These are phyloP conservation scores for Vaccinium myrtillus DNA, from an alignment of 148 eudicot species.

Conservation along the genomic window DNA sequence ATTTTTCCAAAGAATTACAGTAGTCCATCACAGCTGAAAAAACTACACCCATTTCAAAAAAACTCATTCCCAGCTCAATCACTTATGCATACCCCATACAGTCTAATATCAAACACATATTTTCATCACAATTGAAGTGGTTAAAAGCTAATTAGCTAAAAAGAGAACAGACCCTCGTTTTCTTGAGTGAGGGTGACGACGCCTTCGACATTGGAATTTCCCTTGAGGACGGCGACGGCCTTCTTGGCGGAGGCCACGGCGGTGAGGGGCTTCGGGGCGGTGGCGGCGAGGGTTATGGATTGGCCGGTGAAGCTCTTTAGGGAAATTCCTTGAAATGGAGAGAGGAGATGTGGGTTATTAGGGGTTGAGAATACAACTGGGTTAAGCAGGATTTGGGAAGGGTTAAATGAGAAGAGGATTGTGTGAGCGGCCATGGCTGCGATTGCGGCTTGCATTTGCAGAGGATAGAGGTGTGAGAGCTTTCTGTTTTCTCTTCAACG, in stretches of 20 bases:
- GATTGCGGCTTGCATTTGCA: conserved; percentile 32
- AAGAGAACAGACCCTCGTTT: conserved; percentile 41
- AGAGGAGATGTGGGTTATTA: conserved; percentile 21
- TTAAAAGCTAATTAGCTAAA: not conserved
- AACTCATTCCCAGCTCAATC: conserved; percentile 8
- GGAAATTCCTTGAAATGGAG: conserved; percentile 54
- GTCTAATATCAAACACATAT: not conserved
- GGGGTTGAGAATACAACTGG: conserved; percentile 23
- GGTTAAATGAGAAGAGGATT: conserved; percentile 29
- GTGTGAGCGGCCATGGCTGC: conserved; percentile 65
- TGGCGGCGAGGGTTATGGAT: conserved; percentile 31
- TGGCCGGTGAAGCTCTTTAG: conserved; percentile 40
- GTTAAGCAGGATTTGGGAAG: conserved; percentile 25
- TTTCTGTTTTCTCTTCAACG: not conserved
- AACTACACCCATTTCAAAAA: not conserved
- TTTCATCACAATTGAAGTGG: conserved; percentile 3
- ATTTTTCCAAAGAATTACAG: not conserved
- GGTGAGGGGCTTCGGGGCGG: conserved; percentile 50
- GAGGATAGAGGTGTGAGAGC: not conserved
- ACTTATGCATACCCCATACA: not conserved
- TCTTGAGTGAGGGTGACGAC: conserved; percentile 84
- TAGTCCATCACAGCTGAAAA: not conserved
- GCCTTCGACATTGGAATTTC: conserved; percentile 73
- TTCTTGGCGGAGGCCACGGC: conserved; percentile 40
- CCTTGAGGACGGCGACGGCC: conserved; percentile 85